Evolutionary conservation across 345 rosid species (phyloP).

Genomic region (Arabidopsis arenosa): DNA sequence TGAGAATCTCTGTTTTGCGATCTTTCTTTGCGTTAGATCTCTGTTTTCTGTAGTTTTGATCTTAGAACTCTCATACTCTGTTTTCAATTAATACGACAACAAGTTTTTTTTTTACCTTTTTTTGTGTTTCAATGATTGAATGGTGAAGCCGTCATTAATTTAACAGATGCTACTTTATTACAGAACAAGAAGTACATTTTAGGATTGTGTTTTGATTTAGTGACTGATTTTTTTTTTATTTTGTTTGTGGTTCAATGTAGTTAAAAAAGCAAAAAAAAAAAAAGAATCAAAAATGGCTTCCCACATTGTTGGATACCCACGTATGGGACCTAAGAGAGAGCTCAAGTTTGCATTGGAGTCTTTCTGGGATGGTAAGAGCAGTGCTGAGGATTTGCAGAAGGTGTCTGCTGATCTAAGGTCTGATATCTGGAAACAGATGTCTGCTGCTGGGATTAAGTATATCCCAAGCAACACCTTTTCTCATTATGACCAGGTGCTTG

Average conservation of each 20-base stretch:
- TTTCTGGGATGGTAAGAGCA: conserved; percentile 98
- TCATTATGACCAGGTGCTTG: conserved; percentile 87
- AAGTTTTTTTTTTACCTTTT: neutral
- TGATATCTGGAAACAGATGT: conserved; percentile 95
- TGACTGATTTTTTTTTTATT: conserved; percentile 39
- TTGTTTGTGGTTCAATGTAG: conserved; percentile 12
- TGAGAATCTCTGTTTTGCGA: neutral
- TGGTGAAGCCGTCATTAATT: conserved; percentile 3
- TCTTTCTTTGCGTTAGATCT: conserved; percentile 15
- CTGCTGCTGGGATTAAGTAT: conserved; percentile 80
- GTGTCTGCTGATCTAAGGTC: conserved; percentile 88
- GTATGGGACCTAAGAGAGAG: conserved; percentile 99
- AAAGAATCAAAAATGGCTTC: conserved; percentile 74
- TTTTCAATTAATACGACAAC: conserved; percentile 25
- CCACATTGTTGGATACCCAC: conserved; percentile 98
- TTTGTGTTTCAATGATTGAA: neutral
- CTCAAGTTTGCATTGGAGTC: conserved; percentile 97
- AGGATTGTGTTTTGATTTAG: neutral
- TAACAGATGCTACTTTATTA: too few relatives aligned
- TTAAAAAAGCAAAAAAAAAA: conserved; percentile 30
- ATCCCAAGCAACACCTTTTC: conserved; percentile 98
- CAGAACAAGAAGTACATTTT: neutral
- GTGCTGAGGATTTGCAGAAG: conserved; percentile 82
- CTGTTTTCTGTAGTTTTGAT: neutral
- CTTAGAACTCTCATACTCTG: conserved; percentile 7